Evolutionary conservation across 805 yeast species (phyloP), one percentile per base, ranked within the genome.

Genomic region (Alloascoidea africana): DNA sequence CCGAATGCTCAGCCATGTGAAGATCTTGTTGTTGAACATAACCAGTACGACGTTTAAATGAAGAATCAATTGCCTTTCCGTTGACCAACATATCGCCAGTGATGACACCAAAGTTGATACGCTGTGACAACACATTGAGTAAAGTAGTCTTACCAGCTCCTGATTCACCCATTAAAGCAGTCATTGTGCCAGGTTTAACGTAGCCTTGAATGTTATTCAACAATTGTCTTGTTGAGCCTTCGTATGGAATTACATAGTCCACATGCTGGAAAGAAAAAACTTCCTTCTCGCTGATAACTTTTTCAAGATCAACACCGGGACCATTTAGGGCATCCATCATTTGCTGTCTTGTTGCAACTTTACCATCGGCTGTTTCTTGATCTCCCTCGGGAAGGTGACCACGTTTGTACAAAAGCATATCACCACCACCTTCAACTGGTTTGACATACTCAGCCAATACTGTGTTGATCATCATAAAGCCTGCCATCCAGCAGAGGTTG

Each of bases 61-160:
- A 73, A 35, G 65, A 58, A 46, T 70, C 80, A 42, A 77, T 60
- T 5, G 72, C 65, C 37, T 65, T 64, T 39, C 85, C 86, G 52
- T 80, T 78, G 17, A 80, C 87, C 53, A 76, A 58, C 66, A 73
- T 67, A 48, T 76, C 80, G 48, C 83, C 82, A 27, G 84, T 68
- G 33, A 80, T 70, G 14, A 72, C 74, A 56, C 89, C 91, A 53
- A 69, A 62, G 33, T 74, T 69, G 39, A 77, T 70, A 54, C 89
- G 68, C 49, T 76, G 81, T 16, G 85, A 76, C 42, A 81, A 65
- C 46, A 77, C 76, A 54, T 80, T 79, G 47, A 81, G 63, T 41
- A 80, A 60, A 2, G 89, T 81, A 17, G 91, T 80, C 51, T 80
- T 80, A 61, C 91, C 91, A 35, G 91, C 91, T 60, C 91, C 91